Base-by-base conservation (phyloP, 805 yeast species). In the Monosporozyma yasuniensis region DNA sequence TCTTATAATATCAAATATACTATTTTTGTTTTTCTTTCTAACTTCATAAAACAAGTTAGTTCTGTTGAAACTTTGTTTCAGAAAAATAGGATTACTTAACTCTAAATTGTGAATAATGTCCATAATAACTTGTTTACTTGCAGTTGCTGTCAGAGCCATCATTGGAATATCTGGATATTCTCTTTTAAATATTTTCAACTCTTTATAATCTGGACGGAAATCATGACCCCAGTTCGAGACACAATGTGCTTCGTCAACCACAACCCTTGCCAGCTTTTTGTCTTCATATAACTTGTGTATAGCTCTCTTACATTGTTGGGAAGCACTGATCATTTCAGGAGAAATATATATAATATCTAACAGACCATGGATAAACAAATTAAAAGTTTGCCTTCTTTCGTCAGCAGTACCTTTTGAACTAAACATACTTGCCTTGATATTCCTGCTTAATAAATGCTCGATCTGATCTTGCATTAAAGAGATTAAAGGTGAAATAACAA, bases 191-290 rank as follows among this genome's bases (percentile, higher is more conserved):
- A 76, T 75, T 23, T 81, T 80, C 60, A 93, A 72, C 10, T 83
- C 86, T 59, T 89, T 87, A 67, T 93, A 93, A 66, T 93, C 98
- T 0, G 98, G 97, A 48, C 99, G 74, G 65, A 93, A 93, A 66
- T 95, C 99, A 67, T 93, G 99, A 18, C 99, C 99, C 99, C 99
- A 93, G 9, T 95, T 84, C 48, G 96, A 87, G 47, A 95, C 95
- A 75, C 99, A 93, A 69, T 93, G 99, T 0, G 99, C 99, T 63
- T 85, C 99, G 69, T 93, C 99, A 39, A 93, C 89, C 7, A 93
- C 96, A 34, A 93, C 76, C 47, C 98, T 73, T 0, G 97, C 96
- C 28, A 93, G 69, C 58, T 72, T 71, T 10, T 76, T 72, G 37
- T 75, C 76, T 9, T 72, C 69, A 61, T 85, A 73, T 4, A 93